phyloP scores from a whole-genome alignment of 495 filamentous ascomycete species.

The Aspergillus incahuasiensis region DNA sequence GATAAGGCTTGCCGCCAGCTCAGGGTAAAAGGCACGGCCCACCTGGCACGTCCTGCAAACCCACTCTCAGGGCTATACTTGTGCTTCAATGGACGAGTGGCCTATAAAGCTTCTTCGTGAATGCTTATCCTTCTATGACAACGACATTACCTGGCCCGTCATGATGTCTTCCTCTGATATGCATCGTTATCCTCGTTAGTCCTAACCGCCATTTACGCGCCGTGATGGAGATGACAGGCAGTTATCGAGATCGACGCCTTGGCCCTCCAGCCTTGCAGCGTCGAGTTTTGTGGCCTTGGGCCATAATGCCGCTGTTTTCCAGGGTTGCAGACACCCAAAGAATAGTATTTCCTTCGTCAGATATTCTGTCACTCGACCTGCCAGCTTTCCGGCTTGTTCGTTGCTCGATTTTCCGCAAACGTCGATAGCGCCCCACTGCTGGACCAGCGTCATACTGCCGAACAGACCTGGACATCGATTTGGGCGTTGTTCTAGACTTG shows the following conservation, averaged over 20 bases:
- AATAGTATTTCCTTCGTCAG: background rate
- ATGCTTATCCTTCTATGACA: background rate
- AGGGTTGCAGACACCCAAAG: background rate
- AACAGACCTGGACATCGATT: conserved; percentile 1
- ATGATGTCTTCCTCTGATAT: background rate
- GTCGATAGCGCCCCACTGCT: conserved; percentile 9
- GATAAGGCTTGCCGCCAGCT: background rate
- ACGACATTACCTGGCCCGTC: background rate
- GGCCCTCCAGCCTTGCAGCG: conserved; percentile 9
- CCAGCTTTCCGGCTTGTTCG: background rate
- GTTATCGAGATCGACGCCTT: conserved; percentile 7
- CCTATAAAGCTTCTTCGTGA: background rate
- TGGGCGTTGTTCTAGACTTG: background rate
- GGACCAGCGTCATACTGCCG: conserved; percentile 5
- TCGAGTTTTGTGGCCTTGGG: background rate
- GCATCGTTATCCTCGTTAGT: no score
- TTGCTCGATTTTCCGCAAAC: conserved; percentile 13
- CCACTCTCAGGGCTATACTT: background rate
- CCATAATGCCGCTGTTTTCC: background rate
- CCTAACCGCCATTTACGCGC: background rate
- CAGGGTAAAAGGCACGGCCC: background rate
- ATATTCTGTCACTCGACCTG: background rate
- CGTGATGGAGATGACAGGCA: background rate
- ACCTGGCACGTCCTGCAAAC: background rate
- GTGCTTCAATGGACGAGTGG: background rate